Evolutionary conservation across 2,329 filamentous ascomycete genomes (phyloP), one percentile per base, ranked within the genome.

Genomic region (Tolypocladium endophyticum): DNA sequence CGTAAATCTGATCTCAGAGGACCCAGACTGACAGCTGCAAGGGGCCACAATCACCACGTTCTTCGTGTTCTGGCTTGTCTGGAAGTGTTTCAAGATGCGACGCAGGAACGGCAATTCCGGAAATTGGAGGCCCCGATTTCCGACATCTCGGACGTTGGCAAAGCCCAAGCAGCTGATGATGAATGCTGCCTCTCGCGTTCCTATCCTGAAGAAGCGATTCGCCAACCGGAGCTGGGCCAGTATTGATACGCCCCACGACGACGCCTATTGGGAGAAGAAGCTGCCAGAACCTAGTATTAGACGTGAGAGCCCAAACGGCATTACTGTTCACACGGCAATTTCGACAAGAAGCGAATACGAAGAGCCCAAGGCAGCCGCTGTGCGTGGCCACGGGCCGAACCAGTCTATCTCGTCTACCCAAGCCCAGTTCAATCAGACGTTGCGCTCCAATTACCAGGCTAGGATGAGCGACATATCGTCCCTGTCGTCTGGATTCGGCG

Each of bases 401-500:
- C 55, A 56, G 23, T 58, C 60, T 20, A 45, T 59, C 25, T 62
- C 61, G 12, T 57, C 57, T 23, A 58, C 30, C 4, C 62, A 57
- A 61, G 65, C 33, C 45, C 64, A 47, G 55, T 62, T 56, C 47
- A 61, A 57, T 50, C 60, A 58, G 56, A 62, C 54, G 16, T 30
- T 62, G 20, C 62, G 55, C 2, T 56, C 61, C 11, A 62, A 65
- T 35, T 61, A 62, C 18, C 68, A 65, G 43, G 52, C 52, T 7
- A 74, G 77, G 9, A 68, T 72, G 4, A 84, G 80, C 61, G 78
- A 79, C 55, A 65, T 85, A 38, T 86, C 84, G 0, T 87, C 84
- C 0, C 73, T 87, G 4, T 87, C 84, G 0, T 87, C 85, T 0
- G 84, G 84, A 8, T 87, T 87, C 62, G 84, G 84, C 23, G 84